Evolutionary conservation across 139 green algal genomes (phyloP).

Genomic region (Haematococcus sp.): DNA sequence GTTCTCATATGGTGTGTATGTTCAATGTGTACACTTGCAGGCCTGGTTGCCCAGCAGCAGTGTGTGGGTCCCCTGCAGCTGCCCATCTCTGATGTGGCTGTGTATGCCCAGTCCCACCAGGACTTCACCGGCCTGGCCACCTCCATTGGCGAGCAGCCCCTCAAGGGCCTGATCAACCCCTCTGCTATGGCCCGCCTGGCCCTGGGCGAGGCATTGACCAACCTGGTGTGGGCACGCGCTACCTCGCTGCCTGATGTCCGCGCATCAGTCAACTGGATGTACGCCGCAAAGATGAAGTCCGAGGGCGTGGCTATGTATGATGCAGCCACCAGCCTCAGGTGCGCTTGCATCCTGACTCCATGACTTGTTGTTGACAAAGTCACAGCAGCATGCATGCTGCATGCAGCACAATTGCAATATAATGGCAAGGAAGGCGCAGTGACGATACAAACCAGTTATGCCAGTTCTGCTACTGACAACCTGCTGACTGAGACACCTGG

Average conservation of each 20-base stretch:
- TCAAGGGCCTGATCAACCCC: conserved; percentile 93
- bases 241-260: conserved; percentile 87
- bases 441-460: conserved; percentile 41
- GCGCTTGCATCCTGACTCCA: neutral
- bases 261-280: conserved; percentile 99
- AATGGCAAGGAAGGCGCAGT: conserved; percentile 18
- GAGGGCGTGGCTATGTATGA: conserved; percentile 97
- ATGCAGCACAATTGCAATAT: no score
- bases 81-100: conserved; percentile 88
- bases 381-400: no score
- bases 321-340: conserved; percentile 76
- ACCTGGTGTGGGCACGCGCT: conserved; percentile 86
- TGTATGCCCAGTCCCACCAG: conserved; percentile 86
- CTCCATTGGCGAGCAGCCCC: conserved; percentile 93
- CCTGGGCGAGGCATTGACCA: conserved; percentile 94
- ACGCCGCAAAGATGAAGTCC: conserved; percentile 94
- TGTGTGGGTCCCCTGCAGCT: conserved; percentile 92
- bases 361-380: no score
- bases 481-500: conserved; percentile 12
- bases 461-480: conserved; percentile 50
- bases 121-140: conserved; percentile 75
- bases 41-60: conserved; percentile 97
- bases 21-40: conserved; percentile 33
- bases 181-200: conserved; percentile 92
- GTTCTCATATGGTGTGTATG: neutral